A percentile compares a stretch with the other conserved stretches of the same genome.
Evolutionary conservation across 148 eudicot species (phyloP).

Genomic region (Tetragonia tetragonoides): DNA sequence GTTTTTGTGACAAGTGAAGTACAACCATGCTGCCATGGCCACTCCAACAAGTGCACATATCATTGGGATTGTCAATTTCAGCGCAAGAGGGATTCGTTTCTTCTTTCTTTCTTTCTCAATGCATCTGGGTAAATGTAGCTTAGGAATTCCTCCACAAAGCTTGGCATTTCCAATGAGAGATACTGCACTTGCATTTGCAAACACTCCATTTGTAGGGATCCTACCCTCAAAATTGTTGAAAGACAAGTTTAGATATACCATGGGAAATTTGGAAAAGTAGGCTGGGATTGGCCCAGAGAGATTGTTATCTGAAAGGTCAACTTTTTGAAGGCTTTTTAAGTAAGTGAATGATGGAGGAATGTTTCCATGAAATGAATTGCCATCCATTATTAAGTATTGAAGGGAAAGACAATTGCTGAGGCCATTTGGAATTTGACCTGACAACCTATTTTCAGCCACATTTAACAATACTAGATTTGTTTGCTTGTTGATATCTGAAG

Average conservation of each 20-base stretch:
- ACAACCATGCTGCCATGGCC: background rate
- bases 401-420: slow-evolving; percentile 28
- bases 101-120: background rate
- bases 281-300: slow-evolving; percentile 38
- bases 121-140: slow-evolving; percentile 38
- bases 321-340: slow-evolving; percentile 22
- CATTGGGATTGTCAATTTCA: slow-evolving; percentile 3
- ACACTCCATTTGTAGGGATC: slow-evolving; percentile 38
- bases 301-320: slow-evolving; percentile 49
- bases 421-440: slow-evolving; percentile 37
- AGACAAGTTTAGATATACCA: slow-evolving; percentile 30
- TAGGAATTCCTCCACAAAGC: slow-evolving; percentile 39
- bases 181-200: slow-evolving; percentile 29
- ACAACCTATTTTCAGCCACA: slow-evolving; percentile 35
- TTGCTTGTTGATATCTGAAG: slow-evolving; percentile 27
- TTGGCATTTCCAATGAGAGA: slow-evolving; percentile 28
- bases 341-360: slow-evolving; percentile 28
- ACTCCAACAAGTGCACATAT: slow-evolving; percentile 6
- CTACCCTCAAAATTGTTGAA: slow-evolving; percentile 38
- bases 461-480: slow-evolving; percentile 21
- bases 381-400: slow-evolving; percentile 17
- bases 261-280: slow-evolving; percentile 23
- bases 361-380: slow-evolving; percentile 29
- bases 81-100: background rate
- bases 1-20: background rate